These are phyloP conservation scores for Penicillium brasilianum DNA, from an alignment of 2,329 filamentous ascomycete species.

Conservation along the genomic window DNA sequence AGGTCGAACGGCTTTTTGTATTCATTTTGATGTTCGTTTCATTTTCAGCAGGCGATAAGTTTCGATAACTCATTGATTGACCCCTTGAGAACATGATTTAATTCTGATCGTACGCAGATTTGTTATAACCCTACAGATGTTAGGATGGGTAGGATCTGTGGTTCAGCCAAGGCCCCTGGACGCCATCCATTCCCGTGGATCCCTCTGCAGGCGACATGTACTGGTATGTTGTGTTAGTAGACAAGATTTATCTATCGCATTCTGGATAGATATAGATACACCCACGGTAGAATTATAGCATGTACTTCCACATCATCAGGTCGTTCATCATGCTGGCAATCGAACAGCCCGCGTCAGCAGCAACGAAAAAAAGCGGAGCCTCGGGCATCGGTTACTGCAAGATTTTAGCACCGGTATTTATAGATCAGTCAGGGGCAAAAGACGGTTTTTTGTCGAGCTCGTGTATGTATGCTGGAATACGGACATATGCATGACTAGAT, in stretches of 20 bases:
- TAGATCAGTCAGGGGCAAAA: slow-evolving; percentile 10
- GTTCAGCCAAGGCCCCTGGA: not conserved
- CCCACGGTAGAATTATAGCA: no score
- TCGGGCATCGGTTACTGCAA: slow-evolving; percentile 4
- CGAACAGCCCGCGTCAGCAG: slow-evolving; percentile 9
- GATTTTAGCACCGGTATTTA: slow-evolving; percentile 12
- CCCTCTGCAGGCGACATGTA: no score
- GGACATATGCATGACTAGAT: not conserved
- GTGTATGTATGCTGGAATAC: no score
- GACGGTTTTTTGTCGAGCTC: not conserved
- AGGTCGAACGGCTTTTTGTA: not conserved
- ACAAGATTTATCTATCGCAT: no score
- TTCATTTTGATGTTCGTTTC: not conserved
- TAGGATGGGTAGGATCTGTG: not conserved
- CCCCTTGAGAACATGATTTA: not conserved
- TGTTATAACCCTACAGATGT: not conserved
- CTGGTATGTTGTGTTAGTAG: no score
- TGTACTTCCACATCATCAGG: not conserved
- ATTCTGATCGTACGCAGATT: not conserved
- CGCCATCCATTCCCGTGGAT: slow-evolving; percentile 3
- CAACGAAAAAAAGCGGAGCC: slow-evolving; percentile 4
- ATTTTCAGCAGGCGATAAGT: not conserved
- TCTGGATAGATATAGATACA: not conserved
- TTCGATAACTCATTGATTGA: not conserved
- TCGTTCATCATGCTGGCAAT: not conserved